phyloP scores from a whole-genome alignment of 2,329 filamentous ascomycete species.

The Monilinia vaccinii-corymbosi region DNA sequence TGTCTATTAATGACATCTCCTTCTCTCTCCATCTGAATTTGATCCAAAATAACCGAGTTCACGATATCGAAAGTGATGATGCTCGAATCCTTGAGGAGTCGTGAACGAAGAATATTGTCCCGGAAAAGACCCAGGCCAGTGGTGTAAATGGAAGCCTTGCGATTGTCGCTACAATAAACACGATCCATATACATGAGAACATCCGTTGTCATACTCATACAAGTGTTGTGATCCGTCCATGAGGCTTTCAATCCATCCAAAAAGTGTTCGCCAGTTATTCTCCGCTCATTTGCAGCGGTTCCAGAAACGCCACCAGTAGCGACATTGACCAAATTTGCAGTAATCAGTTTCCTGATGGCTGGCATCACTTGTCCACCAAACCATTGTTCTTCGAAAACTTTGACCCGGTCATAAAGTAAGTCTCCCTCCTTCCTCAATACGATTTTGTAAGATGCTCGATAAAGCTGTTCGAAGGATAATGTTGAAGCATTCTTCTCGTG shows the following conservation, averaged over 20 bases:
- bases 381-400: constrained; percentile 73
- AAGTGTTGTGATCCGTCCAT: constrained; percentile 84
- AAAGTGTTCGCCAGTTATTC: constrained; percentile 75
- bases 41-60: constrained; percentile 75
- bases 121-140: constrained; percentile 82
- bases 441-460: constrained; percentile 88
- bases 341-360: constrained; percentile 61
- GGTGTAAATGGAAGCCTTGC: constrained; percentile 70
- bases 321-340: constrained; percentile 52
- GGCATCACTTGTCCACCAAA: constrained; percentile 65
- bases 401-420: constrained; percentile 71
- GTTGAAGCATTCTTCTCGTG: constrained; percentile 84
- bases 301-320: constrained; percentile 47
- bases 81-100: constrained; percentile 35
- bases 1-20: constrained; percentile 82
- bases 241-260: constrained; percentile 64
- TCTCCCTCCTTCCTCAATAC: constrained; percentile 82
- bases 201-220: constrained; percentile 95
- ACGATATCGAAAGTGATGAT: constrained; percentile 63
- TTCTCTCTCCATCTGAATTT: constrained; percentile 85
- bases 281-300: constrained; percentile 66
- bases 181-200: constrained; percentile 97
- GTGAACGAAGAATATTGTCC: constrained; percentile 67
- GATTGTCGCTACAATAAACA: constrained; percentile 65
- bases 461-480: constrained; percentile 91